These are phyloP conservation scores for Hymenoscyphus repandus DNA, from an alignment of 2,329 filamentous ascomycete genomes.

Conservation along the genomic window DNA sequence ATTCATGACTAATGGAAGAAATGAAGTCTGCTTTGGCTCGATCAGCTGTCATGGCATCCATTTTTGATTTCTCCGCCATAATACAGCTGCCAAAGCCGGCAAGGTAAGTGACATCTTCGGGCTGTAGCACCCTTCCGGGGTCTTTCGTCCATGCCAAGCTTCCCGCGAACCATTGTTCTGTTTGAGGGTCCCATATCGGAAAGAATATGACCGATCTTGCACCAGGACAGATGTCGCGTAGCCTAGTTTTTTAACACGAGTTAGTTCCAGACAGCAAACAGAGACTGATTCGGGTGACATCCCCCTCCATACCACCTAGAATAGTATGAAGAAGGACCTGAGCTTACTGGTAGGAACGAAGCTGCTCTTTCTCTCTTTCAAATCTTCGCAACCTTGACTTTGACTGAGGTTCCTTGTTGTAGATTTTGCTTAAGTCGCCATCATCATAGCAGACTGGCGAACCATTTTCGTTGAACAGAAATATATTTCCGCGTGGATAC, in stretches of 20 bases:
- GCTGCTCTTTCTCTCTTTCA: conserved; percentile 6
- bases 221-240: conserved; percentile 33
- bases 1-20: conserved; percentile 55
- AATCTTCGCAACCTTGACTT: background rate
- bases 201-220: conserved; percentile 41
- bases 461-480: conserved; percentile 16
- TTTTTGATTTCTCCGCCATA: conserved; percentile 48
- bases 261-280: too few relatives aligned
- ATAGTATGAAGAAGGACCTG: background rate
- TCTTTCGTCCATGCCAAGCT: conserved; percentile 43
- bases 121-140: conserved; percentile 37
- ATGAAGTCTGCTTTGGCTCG: conserved; percentile 51
- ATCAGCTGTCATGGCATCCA: conserved; percentile 36
- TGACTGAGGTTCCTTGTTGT: background rate
- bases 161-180: conserved; percentile 42
- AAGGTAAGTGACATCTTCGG: conserved; percentile 43
- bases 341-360: conserved; percentile 8
- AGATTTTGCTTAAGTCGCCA: background rate
- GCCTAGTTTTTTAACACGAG: too few relatives aligned
- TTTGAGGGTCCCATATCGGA: conserved; percentile 41
- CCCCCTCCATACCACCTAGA: too few relatives aligned
- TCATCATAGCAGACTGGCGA: conserved; percentile 1
- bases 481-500: conserved; percentile 22
- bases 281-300: too few relatives aligned
- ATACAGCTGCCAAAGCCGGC: conserved; percentile 47